Base-by-base conservation (phyloP, 768 basidiomycete genomes). In the Hypholoma sublateritium region DNA sequence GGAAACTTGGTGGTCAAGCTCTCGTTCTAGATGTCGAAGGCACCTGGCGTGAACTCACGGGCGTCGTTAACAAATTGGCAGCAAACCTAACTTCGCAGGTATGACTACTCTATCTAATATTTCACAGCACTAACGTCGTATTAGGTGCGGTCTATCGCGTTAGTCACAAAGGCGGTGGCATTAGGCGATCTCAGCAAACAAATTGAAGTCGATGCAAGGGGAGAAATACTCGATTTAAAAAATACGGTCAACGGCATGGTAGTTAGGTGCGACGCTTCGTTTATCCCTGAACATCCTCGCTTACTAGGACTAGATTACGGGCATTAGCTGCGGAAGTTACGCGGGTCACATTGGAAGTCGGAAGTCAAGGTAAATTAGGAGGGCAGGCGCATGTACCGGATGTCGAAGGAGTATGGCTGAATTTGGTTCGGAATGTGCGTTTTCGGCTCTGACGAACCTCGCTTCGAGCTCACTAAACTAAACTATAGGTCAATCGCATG, bases 81-180 rank as follows among this genome's bases (percentile, higher is more conserved):
- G 85, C 86, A 4, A 92, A 92, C 72, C 72, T 91, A 57, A 92
- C 89, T 12, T 84, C 83, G 54, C 91, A 93, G 77, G 77, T 74
- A 19, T 50, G 16, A 37, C 50, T n/a, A 14, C 35, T 55, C 61
- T 57, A 0, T 19, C 12, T 35, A 5, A 13, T 17, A n/a, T 45
- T 4, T 53, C 3, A 12, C 7, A 7, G 51, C 17, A 24, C 24
- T 50, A 16, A 42, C 55, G 12, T 21, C 50, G 22, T 36, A 36
- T 50, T 37, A 74, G 74, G 91, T 93, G 60, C 85, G 95, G 55
- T 91, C 89, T 48, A 95, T 95, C 57, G 91, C 93, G 5, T 84
- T 86, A 59, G 95, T 98, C 59, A 97, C 95, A 17, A 95, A 92
- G 73, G 95, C 95, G 4, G 94, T 97, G 68, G 95, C 94, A 0